These are phyloP conservation scores for Ogataea pignaliae DNA, from an alignment of 805 yeast species.

Conservation along the genomic window DNA sequence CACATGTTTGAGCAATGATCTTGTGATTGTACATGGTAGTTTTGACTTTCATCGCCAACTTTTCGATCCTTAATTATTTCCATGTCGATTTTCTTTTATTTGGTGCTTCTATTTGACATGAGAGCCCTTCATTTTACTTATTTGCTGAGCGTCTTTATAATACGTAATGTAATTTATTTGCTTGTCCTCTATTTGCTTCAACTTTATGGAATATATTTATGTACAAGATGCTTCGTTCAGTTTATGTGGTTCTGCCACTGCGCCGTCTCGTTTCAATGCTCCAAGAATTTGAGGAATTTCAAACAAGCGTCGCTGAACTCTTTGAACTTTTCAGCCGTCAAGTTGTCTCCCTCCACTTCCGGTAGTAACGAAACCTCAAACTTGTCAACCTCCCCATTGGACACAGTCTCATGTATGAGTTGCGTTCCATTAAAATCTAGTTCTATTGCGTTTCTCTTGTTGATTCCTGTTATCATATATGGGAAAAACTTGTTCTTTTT, in stretches of 20 bases:
- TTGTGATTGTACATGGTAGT: no score
- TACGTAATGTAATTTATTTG: no score
- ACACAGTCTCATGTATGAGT: slow-evolving; percentile 24
- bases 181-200: no score
- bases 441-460: slow-evolving; percentile 24
- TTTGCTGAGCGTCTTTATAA: no score
- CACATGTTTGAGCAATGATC: slow-evolving; percentile 2
- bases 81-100: no score
- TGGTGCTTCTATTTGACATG: no score
- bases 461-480: slow-evolving; percentile 20
- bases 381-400: slow-evolving; percentile 21
- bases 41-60: no score
- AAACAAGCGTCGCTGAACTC: slow-evolving; percentile 5
- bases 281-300: slow-evolving; percentile 9
- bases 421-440: slow-evolving; percentile 23
- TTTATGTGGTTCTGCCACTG: no score
- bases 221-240: no score
- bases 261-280: not conserved
- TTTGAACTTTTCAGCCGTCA: slow-evolving; percentile 10
- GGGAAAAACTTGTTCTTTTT: slow-evolving; percentile 7
- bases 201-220: no score
- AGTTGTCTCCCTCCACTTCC: slow-evolving; percentile 7
- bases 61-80: no score
- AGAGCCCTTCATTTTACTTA: no score
- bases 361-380: slow-evolving; percentile 24